Evolutionary conservation across 352 stramenopile genomes (phyloP).

Genomic region (Globisporangium solare): DNA sequence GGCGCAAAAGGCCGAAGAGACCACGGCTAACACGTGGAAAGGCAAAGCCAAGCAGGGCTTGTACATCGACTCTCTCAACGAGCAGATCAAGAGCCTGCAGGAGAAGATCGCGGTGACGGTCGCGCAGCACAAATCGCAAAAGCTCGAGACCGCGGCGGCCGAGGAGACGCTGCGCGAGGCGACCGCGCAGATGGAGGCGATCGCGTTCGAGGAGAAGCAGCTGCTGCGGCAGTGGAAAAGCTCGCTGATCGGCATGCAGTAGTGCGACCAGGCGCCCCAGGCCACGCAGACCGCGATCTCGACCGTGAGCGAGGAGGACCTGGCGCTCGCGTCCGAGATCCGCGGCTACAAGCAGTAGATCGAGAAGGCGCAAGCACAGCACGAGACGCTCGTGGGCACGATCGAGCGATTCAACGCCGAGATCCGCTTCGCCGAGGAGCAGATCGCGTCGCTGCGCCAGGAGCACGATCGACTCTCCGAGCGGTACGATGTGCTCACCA

Average conservation of each 20-base stretch:
- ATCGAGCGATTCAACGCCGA: constrained; percentile 85
- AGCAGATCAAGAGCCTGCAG: constrained; percentile 86
- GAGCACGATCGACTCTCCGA: constrained; percentile 79
- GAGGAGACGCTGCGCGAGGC: constrained; percentile 88
- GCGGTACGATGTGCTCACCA: constrained; percentile 82
- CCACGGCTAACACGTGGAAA: constrained; percentile 91
- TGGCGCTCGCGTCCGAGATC: constrained; percentile 82
- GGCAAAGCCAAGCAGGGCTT: constrained; percentile 92
- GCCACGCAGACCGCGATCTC: constrained; percentile 86
- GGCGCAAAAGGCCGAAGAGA: constrained; percentile 93
- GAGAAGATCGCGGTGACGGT: constrained; percentile 81
- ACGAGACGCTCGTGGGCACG: constrained; percentile 82
- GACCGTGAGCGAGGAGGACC: constrained; percentile 73
- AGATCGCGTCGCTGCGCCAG: constrained; percentile 42
- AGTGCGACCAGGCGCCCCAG: constrained; percentile 90
- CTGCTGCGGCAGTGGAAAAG: constrained; percentile 95
- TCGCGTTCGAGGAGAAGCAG: constrained; percentile 95
- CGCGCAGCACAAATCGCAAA: constrained; percentile 82
- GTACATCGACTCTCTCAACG: constrained; percentile 91
- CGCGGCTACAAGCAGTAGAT: constrained; percentile 86
- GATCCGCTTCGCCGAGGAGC: constrained; percentile 70
- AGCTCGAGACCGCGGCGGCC: constrained; percentile 80
- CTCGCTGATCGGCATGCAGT: constrained; percentile 87
- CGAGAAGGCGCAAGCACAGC: constrained; percentile 67
- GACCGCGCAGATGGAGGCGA: constrained; percentile 86